phyloP scores from a whole-genome alignment of 148 eudicot genomes.

The Tetragonia tetragonoides region DNA sequence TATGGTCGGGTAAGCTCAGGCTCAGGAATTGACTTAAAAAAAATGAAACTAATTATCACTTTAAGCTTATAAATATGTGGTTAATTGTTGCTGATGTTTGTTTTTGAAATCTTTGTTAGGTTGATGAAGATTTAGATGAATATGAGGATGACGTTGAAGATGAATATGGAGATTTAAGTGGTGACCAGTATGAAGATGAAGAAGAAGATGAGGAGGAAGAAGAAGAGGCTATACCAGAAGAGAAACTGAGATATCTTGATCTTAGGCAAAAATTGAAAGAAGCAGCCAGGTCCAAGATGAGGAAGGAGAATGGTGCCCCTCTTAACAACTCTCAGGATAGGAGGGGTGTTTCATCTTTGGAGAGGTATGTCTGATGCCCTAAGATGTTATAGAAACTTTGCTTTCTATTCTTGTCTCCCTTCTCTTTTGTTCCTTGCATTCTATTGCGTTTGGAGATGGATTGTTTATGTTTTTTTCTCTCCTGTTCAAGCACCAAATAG shows the following conservation, averaged over 20 bases:
- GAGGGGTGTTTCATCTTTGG: slow-evolving; percentile 37
- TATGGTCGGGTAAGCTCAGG: neutral
- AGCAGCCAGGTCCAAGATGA: slow-evolving; percentile 46
- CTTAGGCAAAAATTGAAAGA: slow-evolving; percentile 72
- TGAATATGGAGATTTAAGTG: slow-evolving; percentile 35
- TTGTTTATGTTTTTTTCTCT: neutral
- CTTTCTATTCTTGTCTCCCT: neutral
- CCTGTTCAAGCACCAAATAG: neutral
- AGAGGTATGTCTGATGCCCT: slow-evolving; percentile 43
- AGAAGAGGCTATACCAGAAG: slow-evolving; percentile 49
- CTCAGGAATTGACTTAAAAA: neutral
- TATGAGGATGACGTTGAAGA: slow-evolving; percentile 51
- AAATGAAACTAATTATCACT: neutral
- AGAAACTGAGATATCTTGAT: slow-evolving; percentile 61
- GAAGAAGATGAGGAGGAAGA: slow-evolving; percentile 37
- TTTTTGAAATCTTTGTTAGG: slow-evolving; percentile 15
- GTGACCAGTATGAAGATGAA: slow-evolving; percentile 27
- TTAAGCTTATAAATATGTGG: neutral
- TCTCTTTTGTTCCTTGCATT: neutral
- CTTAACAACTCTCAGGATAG: slow-evolving; percentile 37
- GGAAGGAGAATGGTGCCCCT: slow-evolving; percentile 56
- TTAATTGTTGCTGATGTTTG: neutral
- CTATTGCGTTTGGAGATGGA: too few relatives aligned
- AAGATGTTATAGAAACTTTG: neutral
- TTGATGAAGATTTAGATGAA: slow-evolving; percentile 60